A percentile compares a stretch with the other conserved stretches of the same genome.
Conservation (phyloP, 2,329 filamentous ascomycete genomes). For the Arachnomyces sp. region DNA sequence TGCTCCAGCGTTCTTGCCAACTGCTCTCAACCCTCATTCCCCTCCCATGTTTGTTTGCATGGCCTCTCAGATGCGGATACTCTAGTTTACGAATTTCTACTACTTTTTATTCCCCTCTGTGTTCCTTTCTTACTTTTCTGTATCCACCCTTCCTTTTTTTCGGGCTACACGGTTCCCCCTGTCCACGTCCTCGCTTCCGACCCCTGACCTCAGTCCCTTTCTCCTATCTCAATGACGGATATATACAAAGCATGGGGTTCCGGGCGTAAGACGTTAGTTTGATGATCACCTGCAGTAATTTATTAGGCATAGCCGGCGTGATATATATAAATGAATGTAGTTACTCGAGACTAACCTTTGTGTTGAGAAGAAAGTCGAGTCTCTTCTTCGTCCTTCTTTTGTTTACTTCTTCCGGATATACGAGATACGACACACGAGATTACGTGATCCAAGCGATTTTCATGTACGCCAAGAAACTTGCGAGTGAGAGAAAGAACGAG, state of each 20-base stretch:
- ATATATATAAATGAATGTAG: constrained; percentile 16
- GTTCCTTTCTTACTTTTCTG: background rate
- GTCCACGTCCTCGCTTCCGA: background rate
- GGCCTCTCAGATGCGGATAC: too few species aligned
- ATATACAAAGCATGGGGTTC: constrained; percentile 36
- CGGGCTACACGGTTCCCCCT: background rate
- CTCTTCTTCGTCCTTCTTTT: too few species aligned
- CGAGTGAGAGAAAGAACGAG: too few species aligned
- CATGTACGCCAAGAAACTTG: too few species aligned
- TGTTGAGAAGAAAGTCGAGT: too few species aligned
- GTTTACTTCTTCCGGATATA: too few species aligned
- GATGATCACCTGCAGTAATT: background rate
- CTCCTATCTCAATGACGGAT: constrained; percentile 11
- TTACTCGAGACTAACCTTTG: background rate
- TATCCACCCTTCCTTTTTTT: background rate
- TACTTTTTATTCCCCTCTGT: background rate
- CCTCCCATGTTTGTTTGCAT: too few species aligned
- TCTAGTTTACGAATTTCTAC: too few species aligned
- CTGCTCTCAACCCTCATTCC: too few species aligned
- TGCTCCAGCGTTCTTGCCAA: background rate
- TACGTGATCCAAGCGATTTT: too few species aligned
- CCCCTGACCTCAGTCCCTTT: constrained; percentile 11
- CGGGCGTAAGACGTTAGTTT: constrained; percentile 25
- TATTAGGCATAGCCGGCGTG: too few species aligned
- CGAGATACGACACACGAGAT: too few species aligned